A percentile compares a stretch with the other conserved stretches of the same genome.
These are phyloP conservation scores for Puccinellia tenuiflora DNA, from an alignment of 176 grass and related monocot genomes.

Conservation along the genomic window DNA sequence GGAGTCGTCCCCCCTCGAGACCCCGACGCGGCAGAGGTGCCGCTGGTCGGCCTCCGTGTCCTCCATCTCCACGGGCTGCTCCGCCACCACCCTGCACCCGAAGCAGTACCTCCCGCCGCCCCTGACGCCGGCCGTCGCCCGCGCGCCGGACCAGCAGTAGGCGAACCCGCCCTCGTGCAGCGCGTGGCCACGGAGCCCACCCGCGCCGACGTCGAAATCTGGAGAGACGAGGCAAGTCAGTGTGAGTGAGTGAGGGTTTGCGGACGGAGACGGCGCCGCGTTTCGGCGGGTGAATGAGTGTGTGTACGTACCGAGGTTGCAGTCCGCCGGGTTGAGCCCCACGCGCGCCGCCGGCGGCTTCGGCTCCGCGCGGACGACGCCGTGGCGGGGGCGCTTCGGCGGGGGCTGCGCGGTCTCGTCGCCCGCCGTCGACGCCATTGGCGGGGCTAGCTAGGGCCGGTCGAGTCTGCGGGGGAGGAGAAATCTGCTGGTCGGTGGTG, in stretches of 20 bases:
- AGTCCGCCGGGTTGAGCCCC: slow-evolving; percentile 56
- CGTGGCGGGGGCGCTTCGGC: slow-evolving; percentile 2
- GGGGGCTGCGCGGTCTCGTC: neutral
- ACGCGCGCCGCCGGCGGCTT: neutral
- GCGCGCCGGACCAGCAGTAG: slow-evolving; percentile 74
- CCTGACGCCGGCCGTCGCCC: slow-evolving; percentile 35
- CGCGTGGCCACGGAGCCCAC: slow-evolving; percentile 37
- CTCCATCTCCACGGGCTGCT: slow-evolving; percentile 54
- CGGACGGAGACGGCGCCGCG: neutral
- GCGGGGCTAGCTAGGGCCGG: neutral
- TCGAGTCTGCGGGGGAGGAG: neutral
- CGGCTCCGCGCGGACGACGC: neutral
- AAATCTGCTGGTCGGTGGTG: neutral
- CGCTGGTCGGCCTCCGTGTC: slow-evolving; percentile 34
- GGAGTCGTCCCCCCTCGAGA: slow-evolving; percentile 39
- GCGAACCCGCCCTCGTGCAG: slow-evolving; percentile 53
- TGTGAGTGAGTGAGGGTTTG: neutral
- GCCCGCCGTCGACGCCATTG: slow-evolving; percentile 30
- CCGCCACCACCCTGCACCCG: slow-evolving; percentile 48
- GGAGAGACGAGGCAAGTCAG: neutral
- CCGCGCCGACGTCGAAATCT: slow-evolving; percentile 52
- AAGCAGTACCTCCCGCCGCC: slow-evolving; percentile 63
- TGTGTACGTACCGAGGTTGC: slow-evolving; percentile 43
- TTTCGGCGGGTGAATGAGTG: neutral
- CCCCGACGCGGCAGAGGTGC: slow-evolving; percentile 61